Percentiles rank a stretch among this genome's conserved stretches.
These are phyloP conservation scores for Eucalyptus sideroxylon DNA, from an alignment of 345 rosid species.

Conservation along the genomic window DNA sequence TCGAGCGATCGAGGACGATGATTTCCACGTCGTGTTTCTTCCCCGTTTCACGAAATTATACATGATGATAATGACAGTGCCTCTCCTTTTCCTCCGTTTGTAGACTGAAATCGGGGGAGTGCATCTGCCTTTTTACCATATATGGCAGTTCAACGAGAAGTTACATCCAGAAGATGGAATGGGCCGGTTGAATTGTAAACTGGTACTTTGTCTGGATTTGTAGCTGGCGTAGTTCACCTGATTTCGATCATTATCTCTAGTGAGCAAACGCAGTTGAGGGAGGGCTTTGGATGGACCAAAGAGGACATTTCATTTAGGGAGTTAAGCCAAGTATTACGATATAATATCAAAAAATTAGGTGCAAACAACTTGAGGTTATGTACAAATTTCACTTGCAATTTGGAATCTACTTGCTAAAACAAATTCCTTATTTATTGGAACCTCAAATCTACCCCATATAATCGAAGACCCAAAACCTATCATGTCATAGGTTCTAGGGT, in stretches of 20 bases:
- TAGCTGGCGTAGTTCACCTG: background rate
- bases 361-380: fast-evolving
- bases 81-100: background rate
- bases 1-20: background rate
- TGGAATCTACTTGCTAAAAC: too few species aligned
- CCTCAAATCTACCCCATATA: too few species aligned
- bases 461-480: too few species aligned
- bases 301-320: background rate
- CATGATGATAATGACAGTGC: background rate
- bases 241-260: background rate
- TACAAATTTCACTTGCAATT: too few species aligned
- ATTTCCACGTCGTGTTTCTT: background rate
- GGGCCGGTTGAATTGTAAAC: background rate
- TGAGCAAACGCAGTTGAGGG: background rate
- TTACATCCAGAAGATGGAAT: background rate
- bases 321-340: background rate
- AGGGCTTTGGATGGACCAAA: background rate
- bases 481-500: too few species aligned
- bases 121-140: background rate
- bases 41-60: background rate
- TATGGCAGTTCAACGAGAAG: background rate
- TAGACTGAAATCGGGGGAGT: background rate
- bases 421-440: too few species aligned
- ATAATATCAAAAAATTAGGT: background rate
- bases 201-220: background rate